Evolutionary conservation across 192 early-diverging fungal genomes (phyloP).

Genomic region (Thamnidium elegans): DNA sequence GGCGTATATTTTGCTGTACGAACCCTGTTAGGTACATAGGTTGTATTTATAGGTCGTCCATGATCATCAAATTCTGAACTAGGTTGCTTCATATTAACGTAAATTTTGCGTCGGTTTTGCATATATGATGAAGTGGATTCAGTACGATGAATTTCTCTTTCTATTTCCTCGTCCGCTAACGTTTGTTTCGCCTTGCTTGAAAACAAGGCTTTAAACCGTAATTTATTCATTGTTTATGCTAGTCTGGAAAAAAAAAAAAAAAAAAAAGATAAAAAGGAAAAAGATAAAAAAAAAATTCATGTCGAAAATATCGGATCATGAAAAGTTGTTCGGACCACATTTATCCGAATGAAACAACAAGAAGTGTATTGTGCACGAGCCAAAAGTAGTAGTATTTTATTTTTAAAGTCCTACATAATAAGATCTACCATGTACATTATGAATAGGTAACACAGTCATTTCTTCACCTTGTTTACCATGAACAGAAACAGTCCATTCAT

Average conservation of each 20-base stretch:
- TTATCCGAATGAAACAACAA: too few species aligned
- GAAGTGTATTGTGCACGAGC: background rate
- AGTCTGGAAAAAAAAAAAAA: background rate
- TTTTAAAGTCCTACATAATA: conserved; percentile 74
- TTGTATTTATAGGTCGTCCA: conserved; percentile 32
- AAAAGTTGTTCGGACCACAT: background rate
- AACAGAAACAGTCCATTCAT: conserved; percentile 82
- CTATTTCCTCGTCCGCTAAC: background rate
- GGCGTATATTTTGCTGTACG: conserved; percentile 91
- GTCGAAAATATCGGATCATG: background rate
- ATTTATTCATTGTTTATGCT: background rate
- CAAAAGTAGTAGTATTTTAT: background rate
- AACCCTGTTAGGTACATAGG: conserved; percentile 66
- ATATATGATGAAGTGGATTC: conserved; percentile 38
- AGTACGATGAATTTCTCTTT: conserved; percentile 22
- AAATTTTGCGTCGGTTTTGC: conserved; percentile 34
- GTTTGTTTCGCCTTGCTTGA: conserved; percentile 5
- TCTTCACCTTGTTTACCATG: conserved; percentile 28
- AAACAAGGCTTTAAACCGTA: conserved; percentile 12
- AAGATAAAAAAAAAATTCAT: background rate
- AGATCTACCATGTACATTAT: conserved; percentile 69
- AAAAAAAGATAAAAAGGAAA: background rate
- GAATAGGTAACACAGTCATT: conserved; percentile 49
- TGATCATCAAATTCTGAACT: conserved; percentile 26
- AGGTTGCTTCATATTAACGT: conserved; percentile 35